Evolutionary conservation across 176 grass and related monocot genomes (phyloP).

Genomic region (Bothriochloa decipiens): DNA sequence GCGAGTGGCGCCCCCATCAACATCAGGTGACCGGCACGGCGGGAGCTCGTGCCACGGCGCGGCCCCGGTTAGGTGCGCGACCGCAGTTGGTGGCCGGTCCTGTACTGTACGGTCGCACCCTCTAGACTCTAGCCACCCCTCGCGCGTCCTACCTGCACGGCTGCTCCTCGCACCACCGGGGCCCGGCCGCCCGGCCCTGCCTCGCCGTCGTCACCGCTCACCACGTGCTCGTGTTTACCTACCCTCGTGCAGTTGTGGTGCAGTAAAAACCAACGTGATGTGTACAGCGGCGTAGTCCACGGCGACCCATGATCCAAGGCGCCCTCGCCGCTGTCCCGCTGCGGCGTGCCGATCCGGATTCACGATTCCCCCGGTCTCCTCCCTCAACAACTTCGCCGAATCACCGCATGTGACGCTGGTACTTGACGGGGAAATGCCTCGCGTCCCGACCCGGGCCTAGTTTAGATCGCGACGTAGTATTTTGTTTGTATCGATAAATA

Average conservation of each 20-base stretch:
- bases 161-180: too few relatives aligned
- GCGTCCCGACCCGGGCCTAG: background rate
- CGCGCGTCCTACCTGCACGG: background rate
- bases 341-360: constrained; percentile 37
- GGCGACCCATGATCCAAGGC: constrained; percentile 27
- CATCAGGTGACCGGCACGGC: background rate
- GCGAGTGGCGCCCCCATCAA: background rate
- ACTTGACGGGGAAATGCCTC: background rate
- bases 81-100: constrained; percentile 28
- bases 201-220: background rate
- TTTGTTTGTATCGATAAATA: too few relatives aligned
- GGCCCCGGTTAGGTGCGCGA: background rate
- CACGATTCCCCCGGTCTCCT: background rate
- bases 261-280: too few relatives aligned
- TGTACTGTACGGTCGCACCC: background rate
- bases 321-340: background rate
- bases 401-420: constrained; percentile 1
- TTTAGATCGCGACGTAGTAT: too few relatives aligned
- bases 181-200: too few relatives aligned
- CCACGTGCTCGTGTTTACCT: background rate
- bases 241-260: too few relatives aligned
- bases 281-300: too few relatives aligned
- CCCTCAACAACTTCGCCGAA: background rate
- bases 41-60: background rate
- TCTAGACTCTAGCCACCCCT: background rate